Evolutionary conservation across 768 basidiomycete species (phyloP).

Genomic region (Naematelia aurantialba): DNA sequence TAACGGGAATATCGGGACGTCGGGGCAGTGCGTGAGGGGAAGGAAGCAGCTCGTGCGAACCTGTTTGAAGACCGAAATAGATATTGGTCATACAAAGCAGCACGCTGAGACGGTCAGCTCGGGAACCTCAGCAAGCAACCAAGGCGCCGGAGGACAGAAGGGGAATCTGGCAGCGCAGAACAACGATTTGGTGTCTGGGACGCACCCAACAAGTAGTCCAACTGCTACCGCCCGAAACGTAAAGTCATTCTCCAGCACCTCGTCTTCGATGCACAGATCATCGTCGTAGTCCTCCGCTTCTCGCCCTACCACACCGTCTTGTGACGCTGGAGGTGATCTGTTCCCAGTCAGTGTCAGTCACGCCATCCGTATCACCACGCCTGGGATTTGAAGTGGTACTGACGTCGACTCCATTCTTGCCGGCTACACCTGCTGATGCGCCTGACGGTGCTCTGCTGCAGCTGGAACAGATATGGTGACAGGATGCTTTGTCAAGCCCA

Average conservation of each 20-base stretch:
- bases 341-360: no score
- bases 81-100: slow-evolving; percentile 84
- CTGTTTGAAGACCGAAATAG: slow-evolving; percentile 47
- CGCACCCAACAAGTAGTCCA: slow-evolving; percentile 70
- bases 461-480: no score
- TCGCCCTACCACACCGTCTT: no score
- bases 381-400: no score
- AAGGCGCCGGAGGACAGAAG: neutral
- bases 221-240: slow-evolving; percentile 62
- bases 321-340: no score
- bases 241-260: slow-evolving; percentile 37
- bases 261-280: slow-evolving; percentile 19
- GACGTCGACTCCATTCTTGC: no score
- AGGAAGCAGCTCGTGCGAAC: slow-evolving; percentile 8
- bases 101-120: slow-evolving; percentile 18
- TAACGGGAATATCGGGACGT: slow-evolving; percentile 87
- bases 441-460: no score
- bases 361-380: no score
- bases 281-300: slow-evolving; percentile 20
- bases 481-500: no score
- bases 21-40: slow-evolving; percentile 84
- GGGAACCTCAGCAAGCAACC: slow-evolving; percentile 1
- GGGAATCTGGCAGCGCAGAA: neutral
- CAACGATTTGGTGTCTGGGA: no score
- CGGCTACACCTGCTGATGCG: no score